Conservation (phyloP, 2,329 filamentous ascomycete genomes). For the Fusarium irregulare region DNA sequence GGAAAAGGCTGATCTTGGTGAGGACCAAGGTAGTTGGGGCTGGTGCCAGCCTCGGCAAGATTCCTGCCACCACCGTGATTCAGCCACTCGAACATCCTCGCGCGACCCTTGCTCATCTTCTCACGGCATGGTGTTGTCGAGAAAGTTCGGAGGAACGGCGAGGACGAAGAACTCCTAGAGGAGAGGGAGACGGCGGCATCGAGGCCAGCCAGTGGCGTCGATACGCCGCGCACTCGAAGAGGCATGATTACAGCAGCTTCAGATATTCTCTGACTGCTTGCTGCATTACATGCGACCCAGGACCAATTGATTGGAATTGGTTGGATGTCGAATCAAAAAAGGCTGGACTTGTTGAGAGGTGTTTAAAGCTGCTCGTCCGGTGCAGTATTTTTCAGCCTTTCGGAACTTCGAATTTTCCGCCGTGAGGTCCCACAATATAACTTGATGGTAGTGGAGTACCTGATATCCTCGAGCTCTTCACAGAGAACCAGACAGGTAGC, state of each 20-base stretch:
- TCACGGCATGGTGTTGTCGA: slow-evolving; percentile 54
- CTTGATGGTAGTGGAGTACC: background rate
- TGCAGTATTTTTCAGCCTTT: slow-evolving; percentile 39
- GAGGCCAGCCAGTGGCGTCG: slow-evolving; percentile 48
- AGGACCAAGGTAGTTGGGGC: slow-evolving; percentile 54
- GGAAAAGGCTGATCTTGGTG: slow-evolving; percentile 73
- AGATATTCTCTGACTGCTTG: slow-evolving; percentile 27
- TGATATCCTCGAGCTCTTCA: background rate
- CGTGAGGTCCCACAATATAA: background rate
- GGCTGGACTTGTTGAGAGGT: slow-evolving; percentile 28
- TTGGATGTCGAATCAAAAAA: slow-evolving; percentile 30
- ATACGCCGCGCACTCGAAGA: slow-evolving; percentile 48
- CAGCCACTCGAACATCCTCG: slow-evolving; percentile 55
- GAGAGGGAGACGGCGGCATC: slow-evolving; percentile 43
- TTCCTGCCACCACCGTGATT: slow-evolving; percentile 42
- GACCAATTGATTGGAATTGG: slow-evolving; percentile 44
- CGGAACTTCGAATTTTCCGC: slow-evolving; percentile 33
- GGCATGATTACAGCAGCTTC: slow-evolving; percentile 47
- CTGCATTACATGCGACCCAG: slow-evolving; percentile 43
- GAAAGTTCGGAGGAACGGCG: slow-evolving; percentile 50
- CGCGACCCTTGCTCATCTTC: slow-evolving; percentile 53
- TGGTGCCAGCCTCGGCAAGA: slow-evolving; percentile 41
- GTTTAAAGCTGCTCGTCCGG: slow-evolving; percentile 7
- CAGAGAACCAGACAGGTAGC: background rate
- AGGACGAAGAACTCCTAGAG: slow-evolving; percentile 10